These are phyloP conservation scores for Xylaria grammica DNA, from an alignment of 495 filamentous ascomycete species.

Conservation along the genomic window DNA sequence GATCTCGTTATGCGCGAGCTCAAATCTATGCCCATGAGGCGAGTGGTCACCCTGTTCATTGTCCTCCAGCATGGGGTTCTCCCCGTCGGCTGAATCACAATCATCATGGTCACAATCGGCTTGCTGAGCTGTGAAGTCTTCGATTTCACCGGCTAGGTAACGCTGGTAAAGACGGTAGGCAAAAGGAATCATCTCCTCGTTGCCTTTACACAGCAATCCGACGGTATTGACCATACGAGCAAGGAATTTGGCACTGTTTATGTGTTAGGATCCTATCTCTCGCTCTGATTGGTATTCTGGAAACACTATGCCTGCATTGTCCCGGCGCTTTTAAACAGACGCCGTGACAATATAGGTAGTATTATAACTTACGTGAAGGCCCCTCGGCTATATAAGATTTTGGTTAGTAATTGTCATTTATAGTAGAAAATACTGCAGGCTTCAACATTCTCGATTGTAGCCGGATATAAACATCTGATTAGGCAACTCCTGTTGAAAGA, in stretches of 20 bases:
- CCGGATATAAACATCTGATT: no score
- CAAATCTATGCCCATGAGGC: constrained; percentile 27
- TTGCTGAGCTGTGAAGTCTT: constrained; percentile 26
- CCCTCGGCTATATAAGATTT: constrained; percentile 36
- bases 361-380: constrained; percentile 46
- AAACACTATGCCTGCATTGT: not conserved
- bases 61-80: constrained; percentile 40
- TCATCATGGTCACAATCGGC: constrained; percentile 5
- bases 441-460: no score
- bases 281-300: not conserved
- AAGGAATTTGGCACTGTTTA: constrained; percentile 47
- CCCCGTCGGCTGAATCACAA: constrained; percentile 13
- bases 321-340: not conserved
- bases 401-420: no score
- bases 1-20: constrained; percentile 39
- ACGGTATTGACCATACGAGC: constrained; percentile 52
- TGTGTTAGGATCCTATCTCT: not conserved
- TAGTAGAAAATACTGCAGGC: no score
- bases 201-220: constrained; percentile 52
- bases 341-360: not conserved
- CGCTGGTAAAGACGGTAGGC: constrained; percentile 33
- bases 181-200: constrained; percentile 48
- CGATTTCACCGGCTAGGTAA: constrained; percentile 31
- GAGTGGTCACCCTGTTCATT: constrained; percentile 33
- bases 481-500: not conserved